Base-by-base conservation (phyloP, 2,329 filamentous ascomycete species). In the Cytospora mali region DNA sequence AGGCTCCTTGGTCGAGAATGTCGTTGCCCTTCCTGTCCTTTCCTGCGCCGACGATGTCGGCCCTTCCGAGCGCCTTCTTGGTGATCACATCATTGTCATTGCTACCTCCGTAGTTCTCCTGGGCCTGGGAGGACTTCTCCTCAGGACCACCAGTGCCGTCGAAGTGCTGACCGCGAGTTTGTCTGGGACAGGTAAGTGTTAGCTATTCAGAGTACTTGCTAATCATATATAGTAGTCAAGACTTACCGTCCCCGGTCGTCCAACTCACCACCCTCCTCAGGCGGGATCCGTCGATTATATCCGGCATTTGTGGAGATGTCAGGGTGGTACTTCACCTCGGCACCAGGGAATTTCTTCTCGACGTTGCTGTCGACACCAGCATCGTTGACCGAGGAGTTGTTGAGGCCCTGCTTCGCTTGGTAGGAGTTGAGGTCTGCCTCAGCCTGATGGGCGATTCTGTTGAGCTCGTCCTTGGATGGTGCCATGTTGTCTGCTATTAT, bases 371-470 rank as follows among this genome's bases (percentile, higher is more conserved):
- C 77, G 52, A 81, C 76, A 50, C 78, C 80, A 3, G 76, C 74
- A 9, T 80, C 74, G 25, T 80, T 78, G 5, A 72, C 72, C 6
- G 78, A 72, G 3, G 71, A 68, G 62, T 75, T 77, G 54, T 74
- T 74, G 10, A 71, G 71, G 58, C 80, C 80, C 1, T 79, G 81
- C 72, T 81, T 82, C 67, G 79, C 71, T 66, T 80, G 75, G 68
- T 80, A 79, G 14, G 73, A 77, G 74, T 81, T 81, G 61, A 82
- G 74, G 67, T 82, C 79, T 58, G 69, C 70, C 74, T 83, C 79
- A 51, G 80, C 79, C 68, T 80, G 70, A 35, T 76, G 71, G 61
- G 80, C 76, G 60, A 82, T 78, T 58, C 77, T 69, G 64, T 76
- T 75, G 61, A 79, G 75, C 63, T 77, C 73, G 31, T 77, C 71